Evolutionary conservation across 106 monocot genomes (phyloP).

Genomic region (Phalaenopsis aphrodite): DNA sequence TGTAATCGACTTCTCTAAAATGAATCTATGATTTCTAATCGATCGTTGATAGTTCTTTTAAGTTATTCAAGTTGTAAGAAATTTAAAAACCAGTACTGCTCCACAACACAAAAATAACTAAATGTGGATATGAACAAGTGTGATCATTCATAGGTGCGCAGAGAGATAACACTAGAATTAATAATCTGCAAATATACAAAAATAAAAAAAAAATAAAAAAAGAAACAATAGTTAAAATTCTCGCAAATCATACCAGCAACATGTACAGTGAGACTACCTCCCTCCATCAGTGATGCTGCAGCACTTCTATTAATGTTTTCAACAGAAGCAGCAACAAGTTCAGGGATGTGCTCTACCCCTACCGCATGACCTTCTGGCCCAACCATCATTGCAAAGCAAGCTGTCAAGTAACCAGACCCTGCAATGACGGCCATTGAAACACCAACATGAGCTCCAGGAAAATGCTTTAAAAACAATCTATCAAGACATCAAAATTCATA

Average conservation of each 20-base stretch:
- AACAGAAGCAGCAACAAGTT: constrained; percentile 56
- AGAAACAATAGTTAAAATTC: background rate
- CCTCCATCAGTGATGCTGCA: constrained; percentile 43
- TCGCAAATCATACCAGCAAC: constrained; percentile 49
- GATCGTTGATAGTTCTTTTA: too few relatives aligned
- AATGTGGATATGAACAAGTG: background rate
- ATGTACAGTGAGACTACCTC: constrained; percentile 59
- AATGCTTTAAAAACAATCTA: background rate
- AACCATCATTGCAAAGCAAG: constrained; percentile 86
- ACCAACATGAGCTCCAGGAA: background rate
- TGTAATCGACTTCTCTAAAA: too few relatives aligned
- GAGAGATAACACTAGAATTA: background rate
- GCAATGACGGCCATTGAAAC: background rate
- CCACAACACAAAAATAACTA: background rate
- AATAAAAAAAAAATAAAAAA: too few relatives aligned
- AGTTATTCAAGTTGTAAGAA: too few relatives aligned
- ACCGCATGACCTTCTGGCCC: constrained; percentile 70
- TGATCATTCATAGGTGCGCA: background rate
- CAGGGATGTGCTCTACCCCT: constrained; percentile 82
- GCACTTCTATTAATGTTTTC: constrained; percentile 76
- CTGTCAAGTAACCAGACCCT: constrained; percentile 88
- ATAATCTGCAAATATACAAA: background rate
- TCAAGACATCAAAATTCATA: background rate
- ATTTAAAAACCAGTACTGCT: too few relatives aligned
- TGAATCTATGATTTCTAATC: too few relatives aligned